These are phyloP conservation scores for Drosera capensis DNA, from an alignment of 148 eudicot species.

Conservation along the genomic window DNA sequence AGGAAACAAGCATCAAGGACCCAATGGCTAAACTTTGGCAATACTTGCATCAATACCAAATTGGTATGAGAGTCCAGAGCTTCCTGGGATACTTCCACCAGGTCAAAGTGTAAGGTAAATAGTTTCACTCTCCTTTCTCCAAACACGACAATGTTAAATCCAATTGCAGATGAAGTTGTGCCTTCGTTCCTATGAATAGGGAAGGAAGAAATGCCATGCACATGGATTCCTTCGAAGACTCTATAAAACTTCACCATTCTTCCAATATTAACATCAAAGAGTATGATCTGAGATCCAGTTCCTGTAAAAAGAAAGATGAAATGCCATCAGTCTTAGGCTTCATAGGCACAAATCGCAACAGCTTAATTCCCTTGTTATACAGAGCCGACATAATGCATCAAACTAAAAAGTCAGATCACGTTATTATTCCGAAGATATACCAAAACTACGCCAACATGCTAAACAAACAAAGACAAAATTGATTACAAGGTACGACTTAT, in stretches of 20 bases:
- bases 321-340: not conserved
- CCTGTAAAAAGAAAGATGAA: slow-evolving; percentile 24
- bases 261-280: slow-evolving; percentile 36
- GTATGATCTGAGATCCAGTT: slow-evolving; percentile 68
- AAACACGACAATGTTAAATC: slow-evolving; percentile 37
- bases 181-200: slow-evolving; percentile 2
- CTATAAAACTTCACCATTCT: slow-evolving; percentile 30
- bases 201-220: slow-evolving; percentile 51
- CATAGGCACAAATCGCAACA: not conserved
- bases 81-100: slow-evolving; percentile 3
- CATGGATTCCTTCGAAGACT: slow-evolving; percentile 69
- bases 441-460: too few species aligned
- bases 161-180: slow-evolving; percentile 1
- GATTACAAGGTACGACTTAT: too few species aligned
- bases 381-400: not conserved
- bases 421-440: too few species aligned
- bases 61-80: slow-evolving; percentile 3
- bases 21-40: slow-evolving; percentile 76
- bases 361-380: not conserved
- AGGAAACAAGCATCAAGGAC: slow-evolving; percentile 69
- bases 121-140: slow-evolving; percentile 80
- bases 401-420: too few species aligned
- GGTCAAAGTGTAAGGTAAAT: slow-evolving; percentile 24
- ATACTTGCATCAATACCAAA: slow-evolving; percentile 23
- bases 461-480: too few species aligned